These are phyloP conservation scores for Rhytidiadelphus loreus DNA, from an alignment of 225 moss, liverwort and hornwort species.

Conservation along the genomic window DNA sequence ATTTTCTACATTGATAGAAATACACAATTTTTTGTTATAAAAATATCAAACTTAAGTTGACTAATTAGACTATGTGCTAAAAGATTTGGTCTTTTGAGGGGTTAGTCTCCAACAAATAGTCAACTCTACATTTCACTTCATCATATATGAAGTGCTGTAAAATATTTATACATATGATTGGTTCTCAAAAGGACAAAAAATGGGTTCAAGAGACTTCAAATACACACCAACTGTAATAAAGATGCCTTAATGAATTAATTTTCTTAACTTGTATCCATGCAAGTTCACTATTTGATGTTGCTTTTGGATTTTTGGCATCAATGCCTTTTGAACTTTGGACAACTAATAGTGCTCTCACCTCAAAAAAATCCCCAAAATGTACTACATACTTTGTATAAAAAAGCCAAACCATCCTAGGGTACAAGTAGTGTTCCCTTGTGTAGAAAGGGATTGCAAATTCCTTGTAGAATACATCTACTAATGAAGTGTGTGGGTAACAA, in stretches of 20 bases:
- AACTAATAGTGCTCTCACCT: background rate
- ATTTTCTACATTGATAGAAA: background rate
- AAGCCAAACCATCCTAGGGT: background rate
- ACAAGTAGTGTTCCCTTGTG: too few relatives aligned
- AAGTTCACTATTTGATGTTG: background rate
- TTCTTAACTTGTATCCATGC: background rate
- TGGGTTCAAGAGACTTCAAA: rapidly evolving
- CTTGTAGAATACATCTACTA: rapidly evolving
- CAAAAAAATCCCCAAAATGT: background rate
- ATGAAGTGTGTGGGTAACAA: background rate
- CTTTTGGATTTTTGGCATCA: background rate
- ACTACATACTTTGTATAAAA: background rate
- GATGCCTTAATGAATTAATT: background rate
- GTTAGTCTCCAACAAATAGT: rapidly evolving
- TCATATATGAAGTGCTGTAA: background rate
- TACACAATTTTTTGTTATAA: background rate
- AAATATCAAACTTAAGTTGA: background rate
- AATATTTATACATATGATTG: background rate
- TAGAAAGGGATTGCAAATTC: background rate
- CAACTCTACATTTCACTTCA: rapidly evolving
- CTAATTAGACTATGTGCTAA: background rate
- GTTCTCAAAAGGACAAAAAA: background rate
- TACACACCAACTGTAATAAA: background rate
- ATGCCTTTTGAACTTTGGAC: background rate
- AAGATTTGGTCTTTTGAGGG: background rate